Evolutionary conservation across 1,284 basidiomycete genomes (phyloP), one percentile per base, ranked within the genome.

Genomic region (Malassezia furfur): DNA sequence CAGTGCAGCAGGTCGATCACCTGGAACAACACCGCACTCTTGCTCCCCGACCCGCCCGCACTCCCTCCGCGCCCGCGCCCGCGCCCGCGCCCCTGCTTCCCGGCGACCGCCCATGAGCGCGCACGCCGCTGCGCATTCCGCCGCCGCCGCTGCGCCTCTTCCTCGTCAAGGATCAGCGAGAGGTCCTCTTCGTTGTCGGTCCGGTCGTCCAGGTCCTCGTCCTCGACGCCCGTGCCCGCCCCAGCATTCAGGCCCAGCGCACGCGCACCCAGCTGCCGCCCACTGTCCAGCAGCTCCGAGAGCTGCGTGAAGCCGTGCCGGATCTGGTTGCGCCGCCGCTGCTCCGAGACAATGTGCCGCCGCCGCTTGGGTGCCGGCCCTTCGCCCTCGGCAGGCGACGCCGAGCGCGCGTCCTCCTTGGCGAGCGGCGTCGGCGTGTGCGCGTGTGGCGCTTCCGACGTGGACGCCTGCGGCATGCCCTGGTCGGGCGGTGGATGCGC

Each of bases 11-110:
- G 53, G 48, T 74, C 72, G 10, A 74, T 68, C 14, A 70, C 68
- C 48, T 74, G 70, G 57, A 74, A 74, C 10, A 74, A 61, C 12
- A 72, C 71, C 0, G 71, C 71, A 36, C 64, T 66, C 55, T 74
- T 74, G 39, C 60, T 63, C 0, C 72, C 72, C 5, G 67, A 69
- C 8, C 67, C 67, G 22, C 70, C 72, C 8, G 71, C 71, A 41
- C 63, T 66, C 7, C 70, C 70, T 12, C 70, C 70, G 7, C 70
- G 60, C 5, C 70, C 70, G 19, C 70, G 50, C 5, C 70, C 71
- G 10, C 40, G 39, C 9, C 54, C 54, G 12, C 54, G 54, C 17
- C 6, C 28, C n/a, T 39, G 40, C 41, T 48, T 46, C 9, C 43
- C 58, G 6, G 38, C 28, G 10, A 17, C 32, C 2, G 17, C 31